Evolutionary conservation across 1,284 basidiomycete species (phyloP).

Genomic region (Irpex sp.): DNA sequence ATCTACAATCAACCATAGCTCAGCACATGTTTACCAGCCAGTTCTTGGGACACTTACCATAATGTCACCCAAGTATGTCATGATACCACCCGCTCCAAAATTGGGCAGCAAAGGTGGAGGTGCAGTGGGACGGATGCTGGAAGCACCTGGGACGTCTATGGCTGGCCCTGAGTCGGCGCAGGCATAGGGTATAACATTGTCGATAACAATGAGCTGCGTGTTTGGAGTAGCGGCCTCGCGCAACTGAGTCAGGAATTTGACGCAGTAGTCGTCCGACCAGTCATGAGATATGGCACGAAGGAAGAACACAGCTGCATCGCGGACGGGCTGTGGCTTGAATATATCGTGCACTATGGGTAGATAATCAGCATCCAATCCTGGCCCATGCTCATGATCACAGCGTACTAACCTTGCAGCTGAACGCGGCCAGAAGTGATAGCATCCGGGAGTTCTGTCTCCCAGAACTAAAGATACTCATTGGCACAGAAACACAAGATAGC

Average conservation of each 20-base stretch:
- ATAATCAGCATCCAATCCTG: not conserved
- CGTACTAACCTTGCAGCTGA: not conserved
- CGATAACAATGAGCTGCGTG: conserved; percentile 6
- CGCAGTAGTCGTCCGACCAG: conserved; percentile 25
- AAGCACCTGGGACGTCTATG: not conserved
- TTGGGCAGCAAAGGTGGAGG: not conserved
- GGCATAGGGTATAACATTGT: conserved; percentile 3
- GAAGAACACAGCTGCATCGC: conserved; percentile 22
- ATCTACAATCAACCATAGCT: conserved; percentile 7
- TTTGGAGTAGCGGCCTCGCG: conserved; percentile 15
- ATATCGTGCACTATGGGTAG: conserved; percentile 19
- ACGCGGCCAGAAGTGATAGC: conserved; percentile 1
- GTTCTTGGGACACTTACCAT: too few species aligned
- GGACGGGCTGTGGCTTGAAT: conserved; percentile 16
- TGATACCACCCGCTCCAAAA: not conserved
- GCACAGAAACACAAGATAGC: too few species aligned
- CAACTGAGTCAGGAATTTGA: conserved; percentile 22
- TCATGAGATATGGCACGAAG: conserved; percentile 27
- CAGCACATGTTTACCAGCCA: too few species aligned
- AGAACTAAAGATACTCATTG: not conserved
- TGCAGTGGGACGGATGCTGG: not conserved
- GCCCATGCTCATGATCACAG: not conserved
- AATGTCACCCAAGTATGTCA: not conserved
- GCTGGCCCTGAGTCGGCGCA: not conserved
- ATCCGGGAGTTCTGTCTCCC: not conserved